A percentile compares a stretch with the other conserved stretches of the same genome.
phyloP scores from a whole-genome alignment of 2,329 filamentous ascomycete species.

The Ceratocystis diversiconidia region DNA sequence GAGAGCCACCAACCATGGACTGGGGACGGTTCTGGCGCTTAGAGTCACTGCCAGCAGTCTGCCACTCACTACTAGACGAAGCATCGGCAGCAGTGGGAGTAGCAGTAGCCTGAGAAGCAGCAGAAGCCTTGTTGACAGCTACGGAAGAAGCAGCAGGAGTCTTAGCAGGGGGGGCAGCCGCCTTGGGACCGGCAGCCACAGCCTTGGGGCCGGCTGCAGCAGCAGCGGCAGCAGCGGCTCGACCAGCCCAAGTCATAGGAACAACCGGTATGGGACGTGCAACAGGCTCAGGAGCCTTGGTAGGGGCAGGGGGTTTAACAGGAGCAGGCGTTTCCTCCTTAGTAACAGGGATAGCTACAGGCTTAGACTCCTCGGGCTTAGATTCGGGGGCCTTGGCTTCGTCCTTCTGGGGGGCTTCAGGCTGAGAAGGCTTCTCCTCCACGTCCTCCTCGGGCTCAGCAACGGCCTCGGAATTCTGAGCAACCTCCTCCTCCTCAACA shows the following conservation, averaged over 20 bases:
- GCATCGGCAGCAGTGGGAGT: constrained; percentile 28
- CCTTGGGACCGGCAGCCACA: constrained; percentile 39
- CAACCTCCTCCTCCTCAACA: constrained; percentile 39
- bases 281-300: constrained; percentile 36
- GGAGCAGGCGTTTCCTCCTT: constrained; percentile 46
- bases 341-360: constrained; percentile 31
- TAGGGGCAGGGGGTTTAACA: constrained; percentile 33
- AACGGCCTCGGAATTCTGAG: constrained; percentile 50
- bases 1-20: constrained; percentile 42
- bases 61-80: constrained; percentile 54
- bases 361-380: constrained; percentile 6
- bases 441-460: constrained; percentile 44
- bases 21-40: constrained; percentile 71
- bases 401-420: constrained; percentile 5
- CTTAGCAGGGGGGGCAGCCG: constrained; percentile 31
- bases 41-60: constrained; percentile 69
- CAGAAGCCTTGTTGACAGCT: constrained; percentile 24
- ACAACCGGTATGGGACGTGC: constrained; percentile 37
- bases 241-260: constrained; percentile 64
- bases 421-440: constrained; percentile 21
- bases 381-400: constrained; percentile 8
- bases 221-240: constrained; percentile 37
- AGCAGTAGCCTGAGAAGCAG: constrained; percentile 27
- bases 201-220: constrained; percentile 25
- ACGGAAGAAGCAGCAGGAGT: constrained; percentile 23